These are phyloP conservation scores for Verticillium nonalfalfae DNA, from an alignment of 2,329 filamentous ascomycete species.

Conservation along the genomic window DNA sequence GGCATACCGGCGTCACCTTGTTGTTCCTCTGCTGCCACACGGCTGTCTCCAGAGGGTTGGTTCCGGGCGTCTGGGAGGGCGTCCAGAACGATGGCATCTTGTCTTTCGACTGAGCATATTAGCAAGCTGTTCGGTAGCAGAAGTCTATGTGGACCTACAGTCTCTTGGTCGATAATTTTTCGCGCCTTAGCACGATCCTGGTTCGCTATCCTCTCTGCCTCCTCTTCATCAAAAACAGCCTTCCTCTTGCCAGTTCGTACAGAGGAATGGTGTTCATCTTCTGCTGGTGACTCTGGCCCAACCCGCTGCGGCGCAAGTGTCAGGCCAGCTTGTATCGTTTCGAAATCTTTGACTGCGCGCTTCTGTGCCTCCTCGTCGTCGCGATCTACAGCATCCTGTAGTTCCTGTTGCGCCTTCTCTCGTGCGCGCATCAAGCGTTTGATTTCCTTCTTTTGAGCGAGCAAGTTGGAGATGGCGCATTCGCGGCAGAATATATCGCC, in stretches of 20 bases:
- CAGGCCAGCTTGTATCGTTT: constrained; percentile 72
- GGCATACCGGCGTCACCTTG: constrained; percentile 70
- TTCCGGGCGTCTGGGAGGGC: constrained; percentile 68
- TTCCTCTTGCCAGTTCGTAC: constrained; percentile 56
- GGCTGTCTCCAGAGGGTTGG: constrained; percentile 18
- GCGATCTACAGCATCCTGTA: constrained; percentile 50
- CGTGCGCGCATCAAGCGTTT: constrained; percentile 67
- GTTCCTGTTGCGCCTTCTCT: constrained; percentile 55
- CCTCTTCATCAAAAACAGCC: constrained; percentile 72
- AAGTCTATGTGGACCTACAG: constrained; percentile 34
- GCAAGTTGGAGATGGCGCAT: constrained; percentile 85
- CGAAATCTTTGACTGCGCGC: constrained; percentile 74
- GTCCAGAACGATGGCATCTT: constrained; percentile 87
- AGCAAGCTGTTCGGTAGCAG: background rate
- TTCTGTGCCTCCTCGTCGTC: constrained; percentile 64
- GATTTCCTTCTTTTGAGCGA: constrained; percentile 87
- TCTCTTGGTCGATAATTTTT: constrained; percentile 66
- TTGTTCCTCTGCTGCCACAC: constrained; percentile 38
- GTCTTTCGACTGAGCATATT: constrained; percentile 7
- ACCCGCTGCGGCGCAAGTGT: constrained; percentile 18
- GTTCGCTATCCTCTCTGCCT: constrained; percentile 62
- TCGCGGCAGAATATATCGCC: constrained; percentile 95
- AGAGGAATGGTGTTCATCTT: background rate
- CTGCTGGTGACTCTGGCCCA: background rate
- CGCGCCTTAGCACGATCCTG: constrained; percentile 66